These are phyloP conservation scores for Candida caryicola DNA, from an alignment of 805 yeast species.

Conservation along the genomic window DNA sequence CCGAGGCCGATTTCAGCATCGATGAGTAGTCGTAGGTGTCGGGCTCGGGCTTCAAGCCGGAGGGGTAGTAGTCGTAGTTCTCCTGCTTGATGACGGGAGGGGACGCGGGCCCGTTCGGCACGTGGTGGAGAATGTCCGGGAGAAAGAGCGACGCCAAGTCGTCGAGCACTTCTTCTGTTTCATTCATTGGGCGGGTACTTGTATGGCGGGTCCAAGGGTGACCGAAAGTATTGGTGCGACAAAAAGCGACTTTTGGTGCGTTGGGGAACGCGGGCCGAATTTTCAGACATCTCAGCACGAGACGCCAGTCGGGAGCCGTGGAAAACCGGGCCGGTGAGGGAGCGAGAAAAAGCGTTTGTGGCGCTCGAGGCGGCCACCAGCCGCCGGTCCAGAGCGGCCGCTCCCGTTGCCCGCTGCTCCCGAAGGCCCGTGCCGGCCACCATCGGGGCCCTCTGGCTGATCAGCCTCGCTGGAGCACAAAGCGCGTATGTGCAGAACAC, in stretches of 20 bases:
- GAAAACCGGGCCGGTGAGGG: background rate
- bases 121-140: slow-evolving; percentile 35
- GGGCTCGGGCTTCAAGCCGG: background rate
- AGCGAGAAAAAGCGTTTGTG: background rate
- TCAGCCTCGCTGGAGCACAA: no score
- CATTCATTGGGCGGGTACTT: slow-evolving; percentile 10
- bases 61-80: slow-evolving; percentile 9
- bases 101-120: slow-evolving; percentile 4
- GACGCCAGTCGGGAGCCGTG: no score
- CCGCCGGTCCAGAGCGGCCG: no score
- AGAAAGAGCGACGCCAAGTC: slow-evolving; percentile 42
- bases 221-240: no score
- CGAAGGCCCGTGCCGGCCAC: no score
- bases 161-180: slow-evolving; percentile 27
- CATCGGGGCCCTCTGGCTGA: no score
- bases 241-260: no score
- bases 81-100: slow-evolving; percentile 11
- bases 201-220: no score
- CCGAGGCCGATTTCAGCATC: background rate
- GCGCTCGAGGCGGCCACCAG: background rate
- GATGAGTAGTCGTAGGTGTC: background rate
- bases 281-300: no score
- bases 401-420: no score
- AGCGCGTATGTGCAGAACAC: no score
- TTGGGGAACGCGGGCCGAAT: no score